A percentile compares a stretch with the other conserved stretches of the same genome.
Evolutionary conservation across 2,329 filamentous ascomycete genomes (phyloP).

Genomic region (Camillea tinctor): DNA sequence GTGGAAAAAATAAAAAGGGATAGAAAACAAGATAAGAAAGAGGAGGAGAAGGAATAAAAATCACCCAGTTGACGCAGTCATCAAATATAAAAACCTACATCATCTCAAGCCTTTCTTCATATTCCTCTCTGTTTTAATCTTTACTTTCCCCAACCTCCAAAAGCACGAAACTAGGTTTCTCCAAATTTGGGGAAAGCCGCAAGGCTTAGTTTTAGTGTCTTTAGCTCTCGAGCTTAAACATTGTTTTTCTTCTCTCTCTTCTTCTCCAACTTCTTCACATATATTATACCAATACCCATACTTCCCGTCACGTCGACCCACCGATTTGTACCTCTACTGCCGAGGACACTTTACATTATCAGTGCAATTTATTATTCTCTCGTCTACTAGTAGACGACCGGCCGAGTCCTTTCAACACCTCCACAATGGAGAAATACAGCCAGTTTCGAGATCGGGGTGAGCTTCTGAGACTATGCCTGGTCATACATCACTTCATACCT

Average conservation of each 20-base stretch:
- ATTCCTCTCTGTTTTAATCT: not conserved
- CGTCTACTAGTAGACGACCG: not conserved
- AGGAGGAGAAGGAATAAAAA: not conserved
- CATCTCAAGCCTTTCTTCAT: not conserved
- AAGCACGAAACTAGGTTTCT: not conserved
- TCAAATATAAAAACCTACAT: not conserved
- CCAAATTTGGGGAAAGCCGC: not conserved
- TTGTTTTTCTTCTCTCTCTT: not conserved
- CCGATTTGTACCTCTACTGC: too few species aligned
- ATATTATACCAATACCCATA: too few species aligned
- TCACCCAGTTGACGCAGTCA: too few species aligned
- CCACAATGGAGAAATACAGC: slow-evolving; percentile 85
- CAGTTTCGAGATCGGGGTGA: slow-evolving; percentile 88
- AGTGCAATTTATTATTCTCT: not conserved
- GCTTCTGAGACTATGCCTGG: slow-evolving; percentile 5
- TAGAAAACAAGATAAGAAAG: not conserved
- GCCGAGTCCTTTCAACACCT: not conserved
- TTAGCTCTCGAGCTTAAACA: not conserved
- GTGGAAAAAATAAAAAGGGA: not conserved
- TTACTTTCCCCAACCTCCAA: not conserved
- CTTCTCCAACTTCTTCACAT: not conserved
- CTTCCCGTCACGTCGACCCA: too few species aligned
- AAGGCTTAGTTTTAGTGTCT: not conserved
- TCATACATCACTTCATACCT: too few species aligned
- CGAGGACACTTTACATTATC: too few species aligned